A percentile compares a stretch with the other conserved stretches of the same genome.
These are phyloP conservation scores for Penicillium palitans DNA, from an alignment of 2,329 filamentous ascomycete genomes.

Conservation along the genomic window DNA sequence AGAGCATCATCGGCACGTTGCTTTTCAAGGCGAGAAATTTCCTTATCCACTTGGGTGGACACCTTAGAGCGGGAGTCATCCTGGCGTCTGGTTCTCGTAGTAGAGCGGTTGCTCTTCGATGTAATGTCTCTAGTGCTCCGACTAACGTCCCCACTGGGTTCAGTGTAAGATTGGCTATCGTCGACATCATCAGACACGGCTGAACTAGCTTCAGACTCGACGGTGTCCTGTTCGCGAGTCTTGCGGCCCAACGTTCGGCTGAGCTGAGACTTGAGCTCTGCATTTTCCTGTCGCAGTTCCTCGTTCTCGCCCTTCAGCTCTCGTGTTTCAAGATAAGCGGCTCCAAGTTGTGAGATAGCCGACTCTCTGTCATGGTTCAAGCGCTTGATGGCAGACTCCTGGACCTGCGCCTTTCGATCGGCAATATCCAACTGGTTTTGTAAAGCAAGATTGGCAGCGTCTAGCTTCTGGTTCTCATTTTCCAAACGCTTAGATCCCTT, in stretches of 20 bases:
- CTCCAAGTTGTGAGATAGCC: slow-evolving; percentile 57
- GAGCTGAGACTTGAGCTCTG: slow-evolving; percentile 40
- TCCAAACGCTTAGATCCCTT: slow-evolving; percentile 32
- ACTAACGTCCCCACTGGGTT: slow-evolving; percentile 30
- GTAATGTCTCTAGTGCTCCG: slow-evolving; percentile 34
- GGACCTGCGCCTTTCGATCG: slow-evolving; percentile 55
- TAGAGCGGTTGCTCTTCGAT: slow-evolving; percentile 32
- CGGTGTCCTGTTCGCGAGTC: slow-evolving; percentile 30
- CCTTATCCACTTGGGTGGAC: slow-evolving; percentile 39
- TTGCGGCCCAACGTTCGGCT: slow-evolving; percentile 28
- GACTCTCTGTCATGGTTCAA: slow-evolving; percentile 59
- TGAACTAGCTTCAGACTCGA: slow-evolving; percentile 29
- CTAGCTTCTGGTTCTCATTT: slow-evolving; percentile 47
- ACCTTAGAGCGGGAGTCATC: slow-evolving; percentile 34
- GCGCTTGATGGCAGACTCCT: slow-evolving; percentile 56
- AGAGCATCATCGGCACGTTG: slow-evolving; percentile 41
- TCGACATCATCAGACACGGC: slow-evolving; percentile 28
- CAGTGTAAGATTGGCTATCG: slow-evolving; percentile 36
- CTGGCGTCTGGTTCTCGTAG: slow-evolving; percentile 25
- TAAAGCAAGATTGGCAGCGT: slow-evolving; percentile 54
- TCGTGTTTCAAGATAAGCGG: slow-evolving; percentile 56
- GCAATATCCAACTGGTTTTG: slow-evolving; percentile 57
- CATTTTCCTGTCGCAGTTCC: slow-evolving; percentile 38
- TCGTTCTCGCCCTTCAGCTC: slow-evolving; percentile 46
- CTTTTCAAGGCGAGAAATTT: slow-evolving; percentile 39